Base-by-base conservation (phyloP, 177 flowering plant species). In the Telopea speciosissima region DNA sequence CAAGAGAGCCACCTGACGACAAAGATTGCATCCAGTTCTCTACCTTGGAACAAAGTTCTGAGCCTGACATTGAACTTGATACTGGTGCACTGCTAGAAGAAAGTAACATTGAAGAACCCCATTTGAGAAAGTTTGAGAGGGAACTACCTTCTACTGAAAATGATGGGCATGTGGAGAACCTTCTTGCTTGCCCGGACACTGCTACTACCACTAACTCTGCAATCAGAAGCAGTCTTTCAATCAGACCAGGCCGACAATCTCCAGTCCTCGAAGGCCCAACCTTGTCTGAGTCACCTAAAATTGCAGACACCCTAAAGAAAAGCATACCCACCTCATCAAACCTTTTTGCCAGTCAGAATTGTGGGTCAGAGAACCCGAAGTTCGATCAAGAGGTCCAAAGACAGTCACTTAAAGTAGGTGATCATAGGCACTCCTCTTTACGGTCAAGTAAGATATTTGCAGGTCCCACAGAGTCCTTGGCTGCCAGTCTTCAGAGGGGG, bases 401-500 rank as follows among this genome's bases (percentile, higher is more conserved):
- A 62, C 79, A 82, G 68, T 86, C 90, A 45, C 70, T 78, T 22
- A 85, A 70, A 72, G 77, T 77, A 73, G 70, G 75, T 72, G 85
- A 83, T 60, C 75, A 69, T 19, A 67, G 82, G 14, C 77, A 81
- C 36, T 85, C 91, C 25, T 89, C 94, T 40, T 76, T 91, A 75
- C 79, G 75, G 23, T 83, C 91, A 73, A 89, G 88, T 83, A 85
- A 78, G 73, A 70, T 81, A 23, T 81, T 77, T 70, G 67, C 85
- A 22, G 83, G 89, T n/a, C 85, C 90, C 13, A 79, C 97, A 11
- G 88, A 90, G 42, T 86, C 92, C 24, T 80, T 92, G 83, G 96
- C 92, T 62, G 89, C 92, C 59, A 92, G 97, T 74, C 90, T 92
- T 65, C 90, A 88, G 19, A 86, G 92, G 77, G 97, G 97, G 52